These are phyloP conservation scores for Salicornia ramosissima DNA, from an alignment of 148 eudicot species.

Conservation along the genomic window DNA sequence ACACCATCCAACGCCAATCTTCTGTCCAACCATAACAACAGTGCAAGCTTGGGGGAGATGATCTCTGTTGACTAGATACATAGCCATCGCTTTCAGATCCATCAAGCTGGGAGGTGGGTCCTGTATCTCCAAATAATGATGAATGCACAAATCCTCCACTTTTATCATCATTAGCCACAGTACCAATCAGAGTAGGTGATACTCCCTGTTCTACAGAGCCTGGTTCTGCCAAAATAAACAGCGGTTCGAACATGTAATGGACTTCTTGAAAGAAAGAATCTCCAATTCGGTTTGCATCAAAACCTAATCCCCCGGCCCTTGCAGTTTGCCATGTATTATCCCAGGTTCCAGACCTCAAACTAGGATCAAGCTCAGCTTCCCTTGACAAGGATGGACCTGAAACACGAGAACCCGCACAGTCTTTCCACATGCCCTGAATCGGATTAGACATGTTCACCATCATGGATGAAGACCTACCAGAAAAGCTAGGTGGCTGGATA, in stretches of 20 bases:
- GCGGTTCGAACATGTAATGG: conserved; percentile 89
- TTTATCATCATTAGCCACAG: conserved; percentile 55
- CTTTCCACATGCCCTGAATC: conserved; percentile 88
- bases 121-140: conserved; percentile 50
- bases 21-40: conserved; percentile 99
- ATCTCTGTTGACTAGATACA: conserved; percentile 49
- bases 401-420: conserved; percentile 65
- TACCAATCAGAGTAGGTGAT: conserved; percentile 44
- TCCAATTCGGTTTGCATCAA: conserved; percentile 58
- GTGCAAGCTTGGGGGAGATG: conserved; percentile 78
- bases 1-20: conserved; percentile 99
- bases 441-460: conserved; percentile 65
- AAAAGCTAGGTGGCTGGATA: conserved; percentile 41
- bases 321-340: conserved; percentile 82
- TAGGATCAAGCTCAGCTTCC: conserved; percentile 72
- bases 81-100: conserved; percentile 58
- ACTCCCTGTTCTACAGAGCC: conserved; percentile 79
- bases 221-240: conserved; percentile 91
- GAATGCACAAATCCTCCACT: conserved; percentile 50
- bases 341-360: conserved; percentile 70
- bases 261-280: conserved; percentile 54
- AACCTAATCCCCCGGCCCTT: conserved; percentile 64
- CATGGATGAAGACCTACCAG: conserved; percentile 65
- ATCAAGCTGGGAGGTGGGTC: conserved; percentile 59
- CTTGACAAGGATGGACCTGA: conserved; percentile 55